These are phyloP conservation scores for Eucalyptus grandis DNA, from an alignment of 345 rosid genomes.

Conservation along the genomic window DNA sequence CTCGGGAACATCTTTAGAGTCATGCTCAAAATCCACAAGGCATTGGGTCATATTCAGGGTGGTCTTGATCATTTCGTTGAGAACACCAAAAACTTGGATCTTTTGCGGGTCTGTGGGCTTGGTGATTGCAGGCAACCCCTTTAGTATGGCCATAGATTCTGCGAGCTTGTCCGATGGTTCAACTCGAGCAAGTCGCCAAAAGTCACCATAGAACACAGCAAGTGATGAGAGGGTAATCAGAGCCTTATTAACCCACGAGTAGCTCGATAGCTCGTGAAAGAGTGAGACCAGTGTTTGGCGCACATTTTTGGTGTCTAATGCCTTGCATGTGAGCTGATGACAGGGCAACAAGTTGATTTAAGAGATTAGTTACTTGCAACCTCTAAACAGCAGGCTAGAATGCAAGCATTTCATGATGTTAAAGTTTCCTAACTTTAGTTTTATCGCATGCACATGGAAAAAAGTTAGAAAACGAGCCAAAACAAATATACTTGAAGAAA, in stretches of 20 bases:
- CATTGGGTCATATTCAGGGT: not conserved
- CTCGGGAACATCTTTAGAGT: not conserved
- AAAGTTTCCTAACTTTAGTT: not conserved
- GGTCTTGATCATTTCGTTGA: not conserved
- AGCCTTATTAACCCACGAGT: not conserved
- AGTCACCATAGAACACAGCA: not conserved
- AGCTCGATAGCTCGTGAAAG: not conserved
- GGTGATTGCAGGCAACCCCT: not conserved
- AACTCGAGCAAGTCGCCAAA: not conserved
- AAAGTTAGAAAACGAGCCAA: not conserved
- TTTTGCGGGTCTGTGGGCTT: not conserved
- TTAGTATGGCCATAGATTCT: not conserved
- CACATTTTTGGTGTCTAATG: not conserved
- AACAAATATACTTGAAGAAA: not conserved
- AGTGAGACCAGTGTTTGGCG: not conserved
- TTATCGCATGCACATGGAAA: not conserved
- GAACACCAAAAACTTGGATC: not conserved
- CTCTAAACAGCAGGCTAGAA: not conserved
- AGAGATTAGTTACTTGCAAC: not conserved
- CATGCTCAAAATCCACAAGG: not conserved
- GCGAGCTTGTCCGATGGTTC: not conserved
- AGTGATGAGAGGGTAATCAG: not conserved
- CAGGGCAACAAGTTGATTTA: not conserved
- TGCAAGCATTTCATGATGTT: not conserved
- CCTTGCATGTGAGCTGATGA: not conserved